Base-by-base conservation (phyloP, 1,139 yeast species). In the Insectozyma bohioensis region DNA sequence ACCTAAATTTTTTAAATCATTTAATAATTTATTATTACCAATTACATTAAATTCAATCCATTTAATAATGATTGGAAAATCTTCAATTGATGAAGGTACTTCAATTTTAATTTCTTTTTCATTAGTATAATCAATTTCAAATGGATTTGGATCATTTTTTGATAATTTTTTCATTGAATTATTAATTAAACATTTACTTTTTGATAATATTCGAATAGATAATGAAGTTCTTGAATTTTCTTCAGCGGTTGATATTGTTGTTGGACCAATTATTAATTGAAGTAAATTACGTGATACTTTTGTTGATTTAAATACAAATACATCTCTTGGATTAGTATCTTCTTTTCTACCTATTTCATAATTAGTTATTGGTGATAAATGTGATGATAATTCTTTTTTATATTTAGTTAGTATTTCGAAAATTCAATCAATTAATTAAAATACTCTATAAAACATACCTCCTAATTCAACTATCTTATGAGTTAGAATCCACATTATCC, bases 251-350 rank as follows among this genome's bases (percentile, higher is more conserved):
- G 7, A 10, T 11, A 2, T 6, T 6, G 25, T 12, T 6, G 18
- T 12, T 6, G 35, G 28, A 1, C 54, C 60, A 6, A 36, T 32
- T 4, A 35, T 24, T 4, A 45, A 10, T 29, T 49, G 48, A 22
- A 66, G 39, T 30, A 64, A 67, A 14, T 52, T 49, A 36, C 66
- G 49, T 1, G 72, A 61, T 5, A 63, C 58, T 28, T 52, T 51
- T 8, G 31, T 31, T 17, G 45, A 41, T n/a, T 28, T 28, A 20
- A 42, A 45, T 16, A 44, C 28, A n/a, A 20, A 18, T 4, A 28
- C 30, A n/a, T 28, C 30, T n/a, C n/a, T n/a, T n/a, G n/a, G n/a
- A 27, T 55, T 54, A 21, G 47, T 47, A n/a, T 47, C 43, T 11
- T 42, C 43, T 30, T 55, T 61, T 32, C 72, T 47, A 3, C 72